Evolutionary conservation across 2,329 filamentous ascomycete species (phyloP), one percentile per base, ranked within the genome.

Genomic region (Rutstroemia sp.): DNA sequence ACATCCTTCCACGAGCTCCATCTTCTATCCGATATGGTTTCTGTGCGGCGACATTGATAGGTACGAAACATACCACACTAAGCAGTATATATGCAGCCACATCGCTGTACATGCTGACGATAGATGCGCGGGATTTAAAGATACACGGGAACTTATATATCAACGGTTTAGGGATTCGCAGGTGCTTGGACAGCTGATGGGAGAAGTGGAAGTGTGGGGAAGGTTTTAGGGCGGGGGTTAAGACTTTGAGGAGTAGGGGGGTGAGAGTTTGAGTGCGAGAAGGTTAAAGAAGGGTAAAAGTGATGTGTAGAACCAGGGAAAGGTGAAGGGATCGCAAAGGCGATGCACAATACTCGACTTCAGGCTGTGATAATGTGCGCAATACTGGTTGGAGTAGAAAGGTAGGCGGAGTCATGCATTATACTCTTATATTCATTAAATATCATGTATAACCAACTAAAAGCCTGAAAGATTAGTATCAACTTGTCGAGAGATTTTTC

Each of bases 101-200:
- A 55, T 94, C 99, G 73, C 76, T 96, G 5, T 95, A 92, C 73
- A 96, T 97, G 91, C 96, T 91, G 23, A 91, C 87, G 94, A 97
- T 72, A 78, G 76, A 58, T 91, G 86, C 4, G 74, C 79, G 0
- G 82, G 81, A n/a, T 94, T 88, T 65, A 70, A 68, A 10, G 88
- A 92, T 60, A 97, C 94, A 3, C 84, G 85, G 62, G 78, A 82
- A 9, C 97, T 97, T 70, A 74, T 97, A 53, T 80, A 86, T 55
- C 79, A 90, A 45, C 80, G 92, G 59, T 68, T 70, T 52, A 78
- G 83, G 58, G 92, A 95, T 73, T 75, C 81, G 34, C 77, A 80
- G 63, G 79, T 75, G 4, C 62, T 91, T 3, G 84, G 86, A 3
- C 77, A 78, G 21, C 78, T 83, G 9, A 66, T 89, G 21, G 78